Evolutionary conservation across 306 rosid species (phyloP), one percentile per base, ranked within the genome.

Genomic region (Cyamopsis tetragonoloba): DNA sequence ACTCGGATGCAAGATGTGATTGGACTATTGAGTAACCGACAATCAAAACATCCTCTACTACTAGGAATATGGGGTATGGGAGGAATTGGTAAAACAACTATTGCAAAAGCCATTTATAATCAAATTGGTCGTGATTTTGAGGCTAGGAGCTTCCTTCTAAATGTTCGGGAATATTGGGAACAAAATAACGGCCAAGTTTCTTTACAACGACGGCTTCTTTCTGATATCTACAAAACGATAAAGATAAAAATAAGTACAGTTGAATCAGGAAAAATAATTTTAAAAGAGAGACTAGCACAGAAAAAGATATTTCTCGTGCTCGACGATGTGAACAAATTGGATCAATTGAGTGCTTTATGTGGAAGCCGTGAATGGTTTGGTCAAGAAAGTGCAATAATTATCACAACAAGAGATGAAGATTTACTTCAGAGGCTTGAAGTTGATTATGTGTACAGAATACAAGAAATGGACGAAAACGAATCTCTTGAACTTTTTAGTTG

Each of bases 171-270:
- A 51, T 35, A 18, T 50, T 49, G 28, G 22, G 19, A 19, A 4
- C 5, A 31, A 30, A n/a, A 13, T 8, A 9, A 3, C 27, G 65
- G 28, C 2, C 4, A 1, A 8, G 54, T 50, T 38, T 15, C 1
- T 28, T 50, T 72, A 15, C 77, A 50, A 27, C 4, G 50, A 0
- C 18, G 7, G 5, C 47, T 72, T 18, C 64, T 72, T 62, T 18
- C 2, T 3, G 20, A 13, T 27, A 51, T 62, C 5, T 11, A 4
- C 30, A 23, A 22, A 31, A n/a, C 34, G 54, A 13, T 13, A 6
- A 24, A 31, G 5, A 31, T 62, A 12, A 27, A 31, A 32, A 72
- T 72, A 8, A 17, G 6, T 5, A 15, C 20, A 11, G 7, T 38
- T 48, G 43, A 62, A 26, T 7, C 11, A 2, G 44, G n/a, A n/a